Evolutionary conservation across 2,329 filamentous ascomycete species (phyloP), one percentile per base, ranked within the genome.

Genomic region (Herpotrichia juniperi): DNA sequence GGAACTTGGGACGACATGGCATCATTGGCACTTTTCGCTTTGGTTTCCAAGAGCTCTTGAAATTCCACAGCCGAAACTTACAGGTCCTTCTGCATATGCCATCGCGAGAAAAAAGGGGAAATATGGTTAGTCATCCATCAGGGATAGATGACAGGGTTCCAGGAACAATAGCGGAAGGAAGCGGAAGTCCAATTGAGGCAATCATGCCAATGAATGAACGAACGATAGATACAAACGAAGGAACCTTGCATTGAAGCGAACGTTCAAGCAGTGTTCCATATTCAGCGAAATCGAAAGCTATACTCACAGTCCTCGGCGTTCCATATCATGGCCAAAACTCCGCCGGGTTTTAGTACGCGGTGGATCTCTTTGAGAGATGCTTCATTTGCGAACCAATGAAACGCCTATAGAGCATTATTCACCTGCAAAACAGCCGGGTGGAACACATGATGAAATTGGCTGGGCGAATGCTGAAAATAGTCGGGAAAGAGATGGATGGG

Each of bases 241-340:
- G 21, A 22, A 3, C 24, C 4, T 31, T 8, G 25, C 25, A 10
- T 21, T 19, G 5, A 16, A 57, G 35, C 31, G 35, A 7, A 25
- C 26, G 16, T 14, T 19, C 24, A 25, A 32, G 24, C 16, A 14
- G n/a, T 11, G 10, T 30, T 28, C 28, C 25, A 9, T 21, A 25
- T 40, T 40, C 24, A 21, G 12, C 40, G 10, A 40, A 6, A 30
- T 5, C 19, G 24, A 35, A 35, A 46, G 28, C 25, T 17, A 4
- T 48, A 74, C 80, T 64, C 73, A 87, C 87, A 90, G 58, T 89
- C 85, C 68, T 90, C 87, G 53, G 87, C 77, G 61, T 90, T 91
- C 88, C 89, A 91, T 47, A 91, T 86, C 68, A 89, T 71, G 12
- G 85, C 88, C 24, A 91, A 76, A 24, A 78, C 78, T 6, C 82